Base-by-base conservation (phyloP, 73 alveolate genomes). In the Durusdinium trenchii region DNA sequence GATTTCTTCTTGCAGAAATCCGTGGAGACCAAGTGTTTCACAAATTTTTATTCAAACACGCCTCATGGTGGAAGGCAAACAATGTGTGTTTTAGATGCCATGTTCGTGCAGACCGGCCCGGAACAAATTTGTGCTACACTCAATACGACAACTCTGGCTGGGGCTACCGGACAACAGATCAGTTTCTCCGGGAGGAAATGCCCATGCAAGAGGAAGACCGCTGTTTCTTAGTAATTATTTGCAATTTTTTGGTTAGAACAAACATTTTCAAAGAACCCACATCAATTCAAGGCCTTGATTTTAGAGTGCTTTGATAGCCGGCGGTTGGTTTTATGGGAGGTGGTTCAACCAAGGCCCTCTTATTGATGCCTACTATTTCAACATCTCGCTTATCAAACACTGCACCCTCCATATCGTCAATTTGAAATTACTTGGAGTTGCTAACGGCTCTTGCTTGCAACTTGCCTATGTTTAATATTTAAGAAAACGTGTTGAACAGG, bases 331-430 rank as follows among this genome's bases (percentile, higher is more conserved):
- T 26, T 64, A 28, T 10, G 6, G 12, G 12, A 64, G 12, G n/a
- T 18, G 79, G 9, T 64, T 38, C 79, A 16, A 16, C 79, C 79
- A 64, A 64, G 79, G 79, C 28, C 79, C 79, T 64, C 79, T 64
- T 23, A 38, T 64, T 18, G 42, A 64, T 38, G 6, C 28, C 12
- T 6, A 51, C 94, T 83, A 35, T 40, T 83, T 83, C 38, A 7
- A 51, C 76, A n/a, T 83, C 38, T 48, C 71, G 30, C n/a, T 83
- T 42, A 47, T 83, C 26, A 83, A 83, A 45, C 94, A 83, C n/a
- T 83, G 94, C 52, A 83, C 94, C 48, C 76, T 83, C 9, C 94
- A 83, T 52, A 83, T 83, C 3, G 10, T 83, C n/a, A 83, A 83
- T 62, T 50, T 83, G 94, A 45, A n/a, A 3, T 38, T 83, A 2